These are phyloP conservation scores for Petasospora fabianii DNA, from an alignment of 1,139 yeast species.

Conservation along the genomic window DNA sequence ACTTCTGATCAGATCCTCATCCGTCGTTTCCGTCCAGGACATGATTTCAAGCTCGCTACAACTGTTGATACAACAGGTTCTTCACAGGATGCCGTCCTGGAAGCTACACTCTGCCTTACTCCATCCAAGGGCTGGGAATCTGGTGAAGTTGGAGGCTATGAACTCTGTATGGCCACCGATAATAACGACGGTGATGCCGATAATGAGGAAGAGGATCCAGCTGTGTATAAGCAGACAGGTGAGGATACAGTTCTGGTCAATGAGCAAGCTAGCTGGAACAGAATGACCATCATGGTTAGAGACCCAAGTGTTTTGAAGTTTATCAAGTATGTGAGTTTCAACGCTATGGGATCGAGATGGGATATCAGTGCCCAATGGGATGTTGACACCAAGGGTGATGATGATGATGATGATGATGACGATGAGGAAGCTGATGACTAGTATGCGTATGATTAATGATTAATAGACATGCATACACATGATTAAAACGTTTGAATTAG, in stretches of 20 bases:
- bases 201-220: slow-evolving; percentile 42
- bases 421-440: too few species aligned
- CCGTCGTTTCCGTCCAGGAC: slow-evolving; percentile 92
- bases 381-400: slow-evolving; percentile 44
- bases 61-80: slow-evolving; percentile 42
- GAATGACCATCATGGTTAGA: slow-evolving; percentile 69
- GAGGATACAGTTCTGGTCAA: slow-evolving; percentile 82
- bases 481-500: too few species aligned
- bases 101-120: slow-evolving; percentile 72
- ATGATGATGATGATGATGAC: slow-evolving; percentile 31
- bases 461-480: too few species aligned
- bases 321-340: slow-evolving; percentile 84
- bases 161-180: slow-evolving; percentile 73
- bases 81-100: slow-evolving; percentile 33
- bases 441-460: too few species aligned
- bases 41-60: slow-evolving; percentile 90
- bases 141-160: slow-evolving; percentile 94
- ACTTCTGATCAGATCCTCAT: slow-evolving; percentile 65
- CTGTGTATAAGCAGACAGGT: slow-evolving; percentile 41
- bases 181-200: slow-evolving; percentile 39
- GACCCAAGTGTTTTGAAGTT: slow-evolving; percentile 85
- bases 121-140: slow-evolving; percentile 81
- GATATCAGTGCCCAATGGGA: slow-evolving; percentile 83
- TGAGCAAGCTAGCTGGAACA: slow-evolving; percentile 82
- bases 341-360: slow-evolving; percentile 92